phyloP scores from a whole-genome alignment of 176 grass and related monocot species.

The Rhynchospora breviuscula region DNA sequence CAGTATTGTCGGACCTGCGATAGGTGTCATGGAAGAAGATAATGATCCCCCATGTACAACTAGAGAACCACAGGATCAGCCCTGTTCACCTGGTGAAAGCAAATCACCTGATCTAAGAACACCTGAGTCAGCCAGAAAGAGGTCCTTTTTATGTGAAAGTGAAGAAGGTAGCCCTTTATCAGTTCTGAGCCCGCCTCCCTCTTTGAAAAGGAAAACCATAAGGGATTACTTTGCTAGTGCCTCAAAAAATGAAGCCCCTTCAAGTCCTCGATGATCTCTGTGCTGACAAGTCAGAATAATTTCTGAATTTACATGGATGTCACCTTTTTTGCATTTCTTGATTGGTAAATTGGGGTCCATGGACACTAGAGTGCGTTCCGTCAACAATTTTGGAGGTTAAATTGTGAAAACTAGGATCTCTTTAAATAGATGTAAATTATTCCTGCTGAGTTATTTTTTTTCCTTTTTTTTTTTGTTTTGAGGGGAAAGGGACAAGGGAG shows the following conservation, averaged over 20 bases:
- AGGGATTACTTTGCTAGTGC: slow-evolving; percentile 67
- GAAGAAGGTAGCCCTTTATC: slow-evolving; percentile 59
- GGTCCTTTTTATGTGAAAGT: slow-evolving; percentile 40
- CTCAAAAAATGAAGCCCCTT: slow-evolving; percentile 30
- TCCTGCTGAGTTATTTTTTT: too few species aligned
- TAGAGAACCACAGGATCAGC: neutral
- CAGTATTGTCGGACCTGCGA: slow-evolving; percentile 39
- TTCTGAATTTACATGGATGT: neutral
- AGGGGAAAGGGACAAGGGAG: neutral
- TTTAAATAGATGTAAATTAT: neutral
- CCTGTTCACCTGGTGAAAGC: slow-evolving; percentile 38
- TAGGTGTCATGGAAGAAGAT: slow-evolving; percentile 27
- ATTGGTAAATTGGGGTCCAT: neutral
- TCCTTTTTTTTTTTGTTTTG: neutral
- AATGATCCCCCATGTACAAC: slow-evolving; percentile 5
- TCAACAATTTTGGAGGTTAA: neutral
- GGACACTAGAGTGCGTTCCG: neutral
- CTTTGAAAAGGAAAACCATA: slow-evolving; percentile 86
- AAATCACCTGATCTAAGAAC: slow-evolving; percentile 66
- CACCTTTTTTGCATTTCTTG: neutral
- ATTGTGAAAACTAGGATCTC: neutral
- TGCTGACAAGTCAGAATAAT: slow-evolving; percentile 5
- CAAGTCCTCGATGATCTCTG: neutral
- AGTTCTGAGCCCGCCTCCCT: slow-evolving; percentile 76
- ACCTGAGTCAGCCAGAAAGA: slow-evolving; percentile 65